phyloP scores from a whole-genome alignment of 345 rosid species.

The Salix koriyanagi region DNA sequence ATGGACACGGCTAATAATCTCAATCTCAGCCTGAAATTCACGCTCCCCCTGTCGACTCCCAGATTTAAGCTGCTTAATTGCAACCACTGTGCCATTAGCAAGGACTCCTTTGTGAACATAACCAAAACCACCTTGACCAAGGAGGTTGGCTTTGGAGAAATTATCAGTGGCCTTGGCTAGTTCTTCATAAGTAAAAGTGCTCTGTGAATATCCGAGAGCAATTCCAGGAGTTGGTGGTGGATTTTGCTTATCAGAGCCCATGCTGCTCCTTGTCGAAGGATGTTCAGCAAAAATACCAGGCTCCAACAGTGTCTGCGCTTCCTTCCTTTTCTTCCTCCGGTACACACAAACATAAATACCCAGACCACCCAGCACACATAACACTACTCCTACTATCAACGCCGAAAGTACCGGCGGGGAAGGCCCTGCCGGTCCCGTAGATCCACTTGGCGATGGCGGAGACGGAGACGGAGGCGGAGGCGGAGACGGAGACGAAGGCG shows the following conservation, averaged over 20 bases:
- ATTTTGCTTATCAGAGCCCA: slow-evolving; percentile 12
- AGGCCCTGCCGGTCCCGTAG: neutral
- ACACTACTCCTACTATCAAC: slow-evolving; percentile 21
- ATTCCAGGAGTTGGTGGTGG: slow-evolving; percentile 1
- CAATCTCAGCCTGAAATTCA: slow-evolving; percentile 32
- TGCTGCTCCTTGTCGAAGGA: slow-evolving; percentile 10
- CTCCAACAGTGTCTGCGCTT: no score
- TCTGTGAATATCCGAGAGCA: slow-evolving; percentile 7
- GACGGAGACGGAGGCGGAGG: no score
- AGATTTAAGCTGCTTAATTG: slow-evolving; percentile 28
- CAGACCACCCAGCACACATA: slow-evolving; percentile 29
- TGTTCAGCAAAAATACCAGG: no score
- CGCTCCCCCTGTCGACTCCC: slow-evolving; percentile 33
- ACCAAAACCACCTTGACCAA: slow-evolving; percentile 33
- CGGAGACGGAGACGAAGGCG: no score
- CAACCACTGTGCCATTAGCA: slow-evolving; percentile 19
- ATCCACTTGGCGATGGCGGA: no score
- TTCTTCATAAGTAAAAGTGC: slow-evolving; percentile 21
- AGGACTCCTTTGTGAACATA: slow-evolving; percentile 30
- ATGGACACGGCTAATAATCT: slow-evolving; percentile 21
- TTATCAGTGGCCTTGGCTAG: slow-evolving; percentile 17
- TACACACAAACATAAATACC: slow-evolving; percentile 14
- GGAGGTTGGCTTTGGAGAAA: slow-evolving; percentile 17
- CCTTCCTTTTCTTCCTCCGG: slow-evolving; percentile 26
- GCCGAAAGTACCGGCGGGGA: slow-evolving; percentile 10